Percentiles rank a stretch among this genome's conserved stretches.
Evolutionary conservation across 2,329 filamentous ascomycete species (phyloP).

Genomic region (Cladophialophora chaetospira): DNA sequence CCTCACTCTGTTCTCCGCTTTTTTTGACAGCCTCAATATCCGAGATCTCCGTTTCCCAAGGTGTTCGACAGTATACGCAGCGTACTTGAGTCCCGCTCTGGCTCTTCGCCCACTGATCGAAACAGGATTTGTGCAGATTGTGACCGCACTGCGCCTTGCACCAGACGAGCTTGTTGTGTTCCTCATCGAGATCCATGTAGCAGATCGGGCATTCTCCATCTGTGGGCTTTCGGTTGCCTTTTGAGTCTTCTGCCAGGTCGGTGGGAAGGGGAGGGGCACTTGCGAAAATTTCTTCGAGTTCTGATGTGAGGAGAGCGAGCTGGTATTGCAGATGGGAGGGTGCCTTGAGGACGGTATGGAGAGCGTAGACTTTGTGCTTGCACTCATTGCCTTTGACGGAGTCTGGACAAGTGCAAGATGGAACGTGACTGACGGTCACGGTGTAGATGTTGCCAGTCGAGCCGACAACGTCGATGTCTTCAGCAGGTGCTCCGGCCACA

Average conservation of each 20-base stretch:
- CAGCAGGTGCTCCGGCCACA: slow-evolving; percentile 46
- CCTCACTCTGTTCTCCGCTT: slow-evolving; percentile 36
- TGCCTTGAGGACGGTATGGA: slow-evolving; percentile 60
- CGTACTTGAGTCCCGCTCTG: slow-evolving; percentile 39
- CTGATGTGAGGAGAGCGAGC: slow-evolving; percentile 60
- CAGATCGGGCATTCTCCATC: slow-evolving; percentile 67
- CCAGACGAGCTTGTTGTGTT: slow-evolving; percentile 54
- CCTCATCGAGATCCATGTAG: slow-evolving; percentile 56
- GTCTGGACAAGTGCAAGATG: slow-evolving; percentile 60
- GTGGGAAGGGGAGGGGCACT: slow-evolving; percentile 54
- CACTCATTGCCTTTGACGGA: slow-evolving; percentile 59
- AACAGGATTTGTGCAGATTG: slow-evolving; percentile 62
- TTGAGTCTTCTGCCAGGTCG: slow-evolving; percentile 45
- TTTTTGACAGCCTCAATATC: slow-evolving; percentile 38
- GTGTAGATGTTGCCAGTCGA: slow-evolving; percentile 65
- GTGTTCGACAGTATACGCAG: slow-evolving; percentile 50
- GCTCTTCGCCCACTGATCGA: slow-evolving; percentile 54
- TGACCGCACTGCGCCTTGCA: slow-evolving; percentile 64
- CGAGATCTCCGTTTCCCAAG: slow-evolving; percentile 42
- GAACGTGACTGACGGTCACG: slow-evolving; percentile 54
- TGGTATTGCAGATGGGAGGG: slow-evolving; percentile 60
- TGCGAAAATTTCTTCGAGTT: slow-evolving; percentile 59
- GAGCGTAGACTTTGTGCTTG: slow-evolving; percentile 54
- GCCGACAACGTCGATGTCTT: slow-evolving; percentile 60
- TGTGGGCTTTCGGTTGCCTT: slow-evolving; percentile 54